Percentiles rank a stretch among this genome's conserved stretches.
Evolutionary conservation across 2,329 filamentous ascomycete species (phyloP).

Genomic region (Colletotrichum filicis): DNA sequence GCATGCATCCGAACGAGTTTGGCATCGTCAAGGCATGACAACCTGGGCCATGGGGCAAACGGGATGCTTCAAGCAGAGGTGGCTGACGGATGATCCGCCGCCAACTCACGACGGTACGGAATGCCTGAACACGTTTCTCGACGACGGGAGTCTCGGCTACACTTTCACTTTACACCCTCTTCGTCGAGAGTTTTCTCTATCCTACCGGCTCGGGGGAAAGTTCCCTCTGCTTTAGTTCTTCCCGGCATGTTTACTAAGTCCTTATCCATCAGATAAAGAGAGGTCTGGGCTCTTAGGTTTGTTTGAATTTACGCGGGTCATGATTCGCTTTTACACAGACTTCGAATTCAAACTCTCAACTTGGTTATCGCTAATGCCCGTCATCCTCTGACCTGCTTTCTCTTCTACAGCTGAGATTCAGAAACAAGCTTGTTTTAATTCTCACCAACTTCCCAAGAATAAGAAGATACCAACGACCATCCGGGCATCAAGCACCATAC

Average conservation of each 20-base stretch:
- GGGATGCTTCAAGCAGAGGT: not conserved
- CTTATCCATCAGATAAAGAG: not conserved
- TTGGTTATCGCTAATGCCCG: not conserved
- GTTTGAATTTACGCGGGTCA: not conserved
- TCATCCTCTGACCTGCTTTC: not conserved
- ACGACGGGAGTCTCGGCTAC: not conserved
- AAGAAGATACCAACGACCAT: no score
- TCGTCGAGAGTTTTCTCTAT: not conserved
- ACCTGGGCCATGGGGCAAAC: not conserved
- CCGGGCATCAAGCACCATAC: not conserved
- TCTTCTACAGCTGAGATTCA: not conserved
- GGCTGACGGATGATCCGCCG: not conserved
- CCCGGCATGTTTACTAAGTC: not conserved
- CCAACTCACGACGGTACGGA: not conserved
- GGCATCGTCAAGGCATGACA: not conserved
- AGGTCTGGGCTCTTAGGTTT: not conserved
- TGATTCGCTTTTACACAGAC: not conserved
- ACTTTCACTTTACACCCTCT: not conserved
- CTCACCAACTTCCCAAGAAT: not conserved
- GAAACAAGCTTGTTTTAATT: not conserved
- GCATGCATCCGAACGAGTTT: not conserved
- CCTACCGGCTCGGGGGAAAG: no score
- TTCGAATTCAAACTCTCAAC: not conserved
- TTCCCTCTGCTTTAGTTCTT: not conserved
- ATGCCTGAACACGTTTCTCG: not conserved